Conservation (phyloP, 208 protist genomes). For the Wallacemonas sp. region DNA sequence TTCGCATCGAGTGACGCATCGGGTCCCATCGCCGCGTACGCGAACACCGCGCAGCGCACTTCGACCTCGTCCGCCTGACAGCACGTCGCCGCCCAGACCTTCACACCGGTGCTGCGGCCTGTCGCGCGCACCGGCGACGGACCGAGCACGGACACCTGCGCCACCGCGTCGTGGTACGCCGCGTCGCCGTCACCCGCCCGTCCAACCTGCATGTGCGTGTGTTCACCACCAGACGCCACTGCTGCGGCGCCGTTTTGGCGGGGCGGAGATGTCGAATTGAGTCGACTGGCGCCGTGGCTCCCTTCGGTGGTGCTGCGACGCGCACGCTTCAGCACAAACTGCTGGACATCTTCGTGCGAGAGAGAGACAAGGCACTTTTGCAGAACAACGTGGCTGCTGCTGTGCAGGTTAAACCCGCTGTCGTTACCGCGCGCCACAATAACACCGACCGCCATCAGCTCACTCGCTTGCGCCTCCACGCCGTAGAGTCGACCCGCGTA, state of each 20-base stretch:
- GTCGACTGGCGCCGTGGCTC: not conserved
- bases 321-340: conserved; percentile 12
- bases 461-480: conserved; percentile 51
- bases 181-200: not conserved
- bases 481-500: conserved; percentile 50
- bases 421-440: conserved; percentile 40
- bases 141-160: conserved; percentile 4
- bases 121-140: not conserved
- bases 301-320: not conserved
- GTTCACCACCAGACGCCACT: too few relatives aligned
- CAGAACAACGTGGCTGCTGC: conserved; percentile 29
- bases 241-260: not conserved
- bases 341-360: conserved; percentile 10
- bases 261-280: not conserved
- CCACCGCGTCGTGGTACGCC: not conserved
- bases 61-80: conserved; percentile 45
- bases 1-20: conserved; percentile 46
- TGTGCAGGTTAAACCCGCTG: conserved; percentile 67
- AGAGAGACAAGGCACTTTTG: conserved; percentile 49
- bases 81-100: conserved; percentile 61
- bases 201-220: too few relatives aligned
- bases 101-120: conserved; percentile 44
- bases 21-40: conserved; percentile 64
- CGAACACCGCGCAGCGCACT: conserved; percentile 58
- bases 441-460: conserved; percentile 40